These are phyloP conservation scores for Amanita rimosa DNA, from an alignment of 768 basidiomycete genomes.

Conservation along the genomic window DNA sequence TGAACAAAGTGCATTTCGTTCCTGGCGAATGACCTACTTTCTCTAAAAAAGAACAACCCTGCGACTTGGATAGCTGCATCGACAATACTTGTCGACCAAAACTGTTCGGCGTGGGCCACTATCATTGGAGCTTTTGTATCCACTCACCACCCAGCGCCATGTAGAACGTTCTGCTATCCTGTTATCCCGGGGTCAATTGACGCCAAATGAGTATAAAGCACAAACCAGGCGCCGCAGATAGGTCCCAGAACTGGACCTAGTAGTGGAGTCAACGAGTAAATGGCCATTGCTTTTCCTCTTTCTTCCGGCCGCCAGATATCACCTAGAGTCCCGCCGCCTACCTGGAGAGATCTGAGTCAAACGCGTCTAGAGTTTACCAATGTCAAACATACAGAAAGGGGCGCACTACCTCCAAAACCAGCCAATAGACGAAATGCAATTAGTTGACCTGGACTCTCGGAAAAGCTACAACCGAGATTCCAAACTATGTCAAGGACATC, in stretches of 20 bases:
- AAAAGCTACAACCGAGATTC: constrained; percentile 58
- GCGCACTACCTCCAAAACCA: constrained; percentile 65
- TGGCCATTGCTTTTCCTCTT: constrained; percentile 49
- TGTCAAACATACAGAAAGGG: constrained; percentile 41
- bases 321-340: constrained; percentile 55
- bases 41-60: constrained; percentile 47
- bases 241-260: constrained; percentile 59
- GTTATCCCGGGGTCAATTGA: neutral
- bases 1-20: constrained; percentile 15
- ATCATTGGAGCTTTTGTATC: neutral
- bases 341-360: constrained; percentile 16
- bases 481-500: constrained; percentile 26
- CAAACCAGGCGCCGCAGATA: constrained; percentile 30
- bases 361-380: constrained; percentile 12
- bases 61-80: constrained; percentile 41
- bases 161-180: constrained; percentile 50
- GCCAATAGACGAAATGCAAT: constrained; percentile 61
- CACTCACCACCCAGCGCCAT: constrained; percentile 62
- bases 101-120: constrained; percentile 17
- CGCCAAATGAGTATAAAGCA: neutral
- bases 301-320: constrained; percentile 55
- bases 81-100: constrained; percentile 56
- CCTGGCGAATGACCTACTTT: constrained; percentile 30
- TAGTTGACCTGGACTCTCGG: constrained; percentile 42
- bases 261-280: constrained; percentile 56